Evolutionary conservation across 805 yeast genomes (phyloP), one percentile per base, ranked within the genome.

Genomic region (Zygosaccharomyces kombuchaensis): DNA sequence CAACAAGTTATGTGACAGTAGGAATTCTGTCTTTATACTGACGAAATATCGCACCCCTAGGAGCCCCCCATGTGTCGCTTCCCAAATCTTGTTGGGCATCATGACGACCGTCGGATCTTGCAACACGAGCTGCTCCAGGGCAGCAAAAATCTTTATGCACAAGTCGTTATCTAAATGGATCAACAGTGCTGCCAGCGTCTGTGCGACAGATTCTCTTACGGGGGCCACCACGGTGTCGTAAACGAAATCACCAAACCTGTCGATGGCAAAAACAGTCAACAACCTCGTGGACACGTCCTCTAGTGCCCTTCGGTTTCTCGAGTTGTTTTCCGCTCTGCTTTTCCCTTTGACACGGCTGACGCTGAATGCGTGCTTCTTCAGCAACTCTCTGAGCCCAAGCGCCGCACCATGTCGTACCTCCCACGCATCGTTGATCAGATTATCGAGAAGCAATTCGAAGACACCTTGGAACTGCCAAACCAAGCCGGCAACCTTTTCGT

Each of bases 151-250:
- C 40, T 75, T 72, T 7, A 80, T 57, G 6, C 86, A 82, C 1
- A 77, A 68, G 2, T 72, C 75, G 32, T 77, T 65, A 47, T 70
- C 68, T 40, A 93, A 67, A 65, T 88, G 93, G n/a, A 84, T 70
- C 36, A 93, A 68, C 32, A 91, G 68, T 1, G 96, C 96, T 12
- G 96, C 98, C 40, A 93, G 68, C 0, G 96, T 81, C 66, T 93
- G 99, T 0, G 96, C 97, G 23, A 91, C 88, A 29, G 96, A 88
- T 67, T 95, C 99, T 60, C 99, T 73, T 4, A 93, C 98, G 1
- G 99, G 99, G 0, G 98, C 98, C 31, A 93, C 95, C 10, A 93
- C 99, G 6, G 96, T 95, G 61, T 93, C 99, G 35, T 95, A 84
- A 26, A 93, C 96, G 65, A 87, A 93, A 69, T 93, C 99, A 38